Conservation (phyloP, 768 basidiomycete species). For the Boletellus sp. region DNA sequence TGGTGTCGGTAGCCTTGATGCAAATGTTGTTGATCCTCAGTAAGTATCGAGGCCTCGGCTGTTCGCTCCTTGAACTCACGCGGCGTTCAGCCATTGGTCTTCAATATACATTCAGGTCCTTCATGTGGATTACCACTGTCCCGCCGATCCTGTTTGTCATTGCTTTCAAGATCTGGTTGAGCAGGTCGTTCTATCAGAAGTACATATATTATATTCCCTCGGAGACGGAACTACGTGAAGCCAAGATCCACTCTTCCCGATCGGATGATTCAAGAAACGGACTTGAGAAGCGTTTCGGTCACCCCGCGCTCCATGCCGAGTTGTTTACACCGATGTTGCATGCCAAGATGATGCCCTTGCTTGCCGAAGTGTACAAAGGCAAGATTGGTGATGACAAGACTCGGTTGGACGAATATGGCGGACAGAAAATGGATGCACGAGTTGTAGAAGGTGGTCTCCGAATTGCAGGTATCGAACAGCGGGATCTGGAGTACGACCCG, state of each 20-base stretch:
- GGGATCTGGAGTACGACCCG: conserved; percentile 82
- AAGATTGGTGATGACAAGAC: conserved; percentile 60
- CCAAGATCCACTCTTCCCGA: conserved; percentile 75
- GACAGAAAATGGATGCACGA: conserved; percentile 70
- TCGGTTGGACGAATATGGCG: conserved; percentile 75
- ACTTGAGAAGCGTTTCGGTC: conserved; percentile 89
- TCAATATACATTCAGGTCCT: conserved; percentile 68
- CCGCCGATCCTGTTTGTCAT: conserved; percentile 80
- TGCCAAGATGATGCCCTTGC: conserved; percentile 76
- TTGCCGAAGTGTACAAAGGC: conserved; percentile 73
- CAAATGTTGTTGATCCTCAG: conserved; percentile 83
- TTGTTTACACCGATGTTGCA: conserved; percentile 88
- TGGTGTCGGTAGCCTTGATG: conserved; percentile 80
- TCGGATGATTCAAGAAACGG: conserved; percentile 69
- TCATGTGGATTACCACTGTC: conserved; percentile 77
- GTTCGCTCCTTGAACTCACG: not conserved
- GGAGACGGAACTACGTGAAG: conserved; percentile 66
- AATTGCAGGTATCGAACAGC: conserved; percentile 79
- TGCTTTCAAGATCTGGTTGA: conserved; percentile 82
- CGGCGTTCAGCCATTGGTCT: conserved; percentile 71
- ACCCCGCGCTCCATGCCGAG: conserved; percentile 84
- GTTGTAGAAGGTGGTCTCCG: conserved; percentile 75
- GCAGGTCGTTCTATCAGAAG: conserved; percentile 56
- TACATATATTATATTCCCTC: conserved; percentile 87
- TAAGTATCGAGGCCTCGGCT: conserved; percentile 38